Base-by-base conservation (phyloP, 1,139 yeast genomes). In the Pichia norvegensis region DNA sequence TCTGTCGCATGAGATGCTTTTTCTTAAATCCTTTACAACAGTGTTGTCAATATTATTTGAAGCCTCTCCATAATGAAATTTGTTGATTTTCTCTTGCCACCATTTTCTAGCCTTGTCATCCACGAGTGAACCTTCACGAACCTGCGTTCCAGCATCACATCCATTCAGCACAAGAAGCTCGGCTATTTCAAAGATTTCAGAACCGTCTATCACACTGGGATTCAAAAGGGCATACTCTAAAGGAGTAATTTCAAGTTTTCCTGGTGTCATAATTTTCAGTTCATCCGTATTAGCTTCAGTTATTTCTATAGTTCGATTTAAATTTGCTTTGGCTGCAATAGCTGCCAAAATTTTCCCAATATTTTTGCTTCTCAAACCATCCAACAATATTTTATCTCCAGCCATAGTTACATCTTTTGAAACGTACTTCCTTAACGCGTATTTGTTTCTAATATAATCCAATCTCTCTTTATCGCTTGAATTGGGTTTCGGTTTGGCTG, bases 101-200 rank as follows among this genome's bases (percentile, higher is more conserved):
- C 76, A 82, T 11, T 59, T 59, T 29, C 60, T 53, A 5, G 82
- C 85, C n/a, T 64, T 70, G 2, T 63, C 62, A 27, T 42, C 29
- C 17, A 48, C 40, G 5, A 38, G 23, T 1, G 47, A 36, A 9
- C 42, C 45, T 2, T 31, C 13, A 29, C 47, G 36, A 23, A 48
- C 36, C 25, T 43, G 42, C 2, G 40, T 31, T 4, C 72, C 73
- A 21, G 69, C 60, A 44, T 55, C 66, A 54, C 70, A 72, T 14
- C 95, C 94, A 61, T 85, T 85, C 51, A 84, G 70, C 4, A 82
- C 56, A 14, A 90, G 66, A 35, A 86, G 67, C 58, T 88, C 96
- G 0, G 95, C 79, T 21, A 85, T 67, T n/a, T 83, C 81, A 63
- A 82, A 88, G 46, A 73, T 46, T 17, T 48, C 47, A 8, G 36